phyloP scores from a whole-genome alignment of 163 green algal genomes.

The Coccomyxa subellipsoidea region DNA sequence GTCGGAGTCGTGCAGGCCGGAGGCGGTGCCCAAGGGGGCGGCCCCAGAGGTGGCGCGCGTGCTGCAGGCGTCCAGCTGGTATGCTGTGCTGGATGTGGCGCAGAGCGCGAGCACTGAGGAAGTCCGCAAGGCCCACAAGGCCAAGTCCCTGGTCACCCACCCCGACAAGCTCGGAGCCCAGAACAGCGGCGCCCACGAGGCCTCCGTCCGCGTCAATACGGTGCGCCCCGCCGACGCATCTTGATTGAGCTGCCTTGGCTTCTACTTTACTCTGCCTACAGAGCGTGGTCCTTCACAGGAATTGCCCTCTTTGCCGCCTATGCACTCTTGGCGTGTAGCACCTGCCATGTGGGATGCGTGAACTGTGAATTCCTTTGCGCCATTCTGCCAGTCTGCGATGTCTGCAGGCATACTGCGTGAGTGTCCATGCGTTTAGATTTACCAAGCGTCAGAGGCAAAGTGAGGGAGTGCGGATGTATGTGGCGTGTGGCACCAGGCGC shows the following conservation, averaged over 20 bases:
- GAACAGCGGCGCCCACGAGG: slow-evolving; percentile 1
- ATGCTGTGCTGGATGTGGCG: slow-evolving; percentile 27
- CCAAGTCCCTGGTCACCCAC: slow-evolving; percentile 7
- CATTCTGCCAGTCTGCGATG: too few relatives aligned
- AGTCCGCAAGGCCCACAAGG: neutral
- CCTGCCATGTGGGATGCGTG: too few relatives aligned
- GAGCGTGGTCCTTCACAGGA: too few relatives aligned
- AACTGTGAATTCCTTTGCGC: too few relatives aligned
- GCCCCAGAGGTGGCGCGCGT: slow-evolving; percentile 2
- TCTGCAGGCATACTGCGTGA: too few relatives aligned
- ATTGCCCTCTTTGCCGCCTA: too few relatives aligned
- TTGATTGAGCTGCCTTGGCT: too few relatives aligned
- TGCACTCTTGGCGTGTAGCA: too few relatives aligned
- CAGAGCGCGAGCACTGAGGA: neutral
- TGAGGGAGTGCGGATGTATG: neutral
- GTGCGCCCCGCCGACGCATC: too few relatives aligned
- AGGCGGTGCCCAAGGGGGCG: slow-evolving; percentile 7
- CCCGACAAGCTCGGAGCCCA: slow-evolving; percentile 9
- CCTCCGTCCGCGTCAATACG: neutral
- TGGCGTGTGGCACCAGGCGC: neutral
- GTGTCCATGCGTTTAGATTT: too few relatives aligned
- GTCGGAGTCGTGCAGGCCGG: slow-evolving; percentile 2
- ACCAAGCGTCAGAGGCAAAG: neutral
- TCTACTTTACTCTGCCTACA: too few relatives aligned
- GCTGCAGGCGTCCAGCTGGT: slow-evolving; percentile 21